Percentiles rank a stretch among this genome's conserved stretches.
Evolutionary conservation across 208 protist species (phyloP).

Genomic region (Phytomonas francai): DNA sequence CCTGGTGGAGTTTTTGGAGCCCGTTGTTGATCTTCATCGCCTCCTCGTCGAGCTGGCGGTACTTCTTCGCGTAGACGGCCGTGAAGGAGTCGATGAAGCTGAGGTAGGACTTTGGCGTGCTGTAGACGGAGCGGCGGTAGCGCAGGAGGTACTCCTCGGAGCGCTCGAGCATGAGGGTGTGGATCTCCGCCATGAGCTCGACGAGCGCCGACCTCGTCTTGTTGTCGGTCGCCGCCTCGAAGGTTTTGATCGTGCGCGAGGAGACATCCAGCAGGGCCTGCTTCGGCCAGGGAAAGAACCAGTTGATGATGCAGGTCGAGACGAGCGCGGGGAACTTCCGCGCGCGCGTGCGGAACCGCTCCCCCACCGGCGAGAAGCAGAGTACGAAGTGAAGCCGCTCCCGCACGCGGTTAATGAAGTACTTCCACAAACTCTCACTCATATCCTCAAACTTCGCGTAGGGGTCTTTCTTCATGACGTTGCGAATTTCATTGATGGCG

Average conservation of each 20-base stretch:
- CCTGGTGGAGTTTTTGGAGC: conserved; percentile 92
- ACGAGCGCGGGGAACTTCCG: conserved; percentile 97
- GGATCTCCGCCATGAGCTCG: conserved; percentile 90
- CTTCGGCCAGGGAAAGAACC: conserved; percentile 97
- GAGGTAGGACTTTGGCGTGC: conserved; percentile 92
- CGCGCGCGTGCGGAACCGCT: conserved; percentile 94
- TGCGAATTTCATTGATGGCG: conserved; percentile 93
- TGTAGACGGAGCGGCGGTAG: conserved; percentile 90
- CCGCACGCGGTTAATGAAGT: conserved; percentile 95
- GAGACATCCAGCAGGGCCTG: conserved; percentile 93
- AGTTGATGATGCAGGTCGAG: conserved; percentile 96
- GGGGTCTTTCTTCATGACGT: conserved; percentile 92
- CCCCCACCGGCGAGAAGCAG: conserved; percentile 96
- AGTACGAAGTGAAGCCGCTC: conserved; percentile 96
- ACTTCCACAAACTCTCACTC: conserved; percentile 93
- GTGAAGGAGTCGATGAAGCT: conserved; percentile 92
- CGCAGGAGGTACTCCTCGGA: conserved; percentile 90
- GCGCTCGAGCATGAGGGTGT: conserved; percentile 85
- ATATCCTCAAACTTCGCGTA: conserved; percentile 94
- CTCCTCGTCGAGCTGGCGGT: conserved; percentile 85
- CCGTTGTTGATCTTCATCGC: conserved; percentile 91
- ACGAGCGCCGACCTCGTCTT: conserved; percentile 86
- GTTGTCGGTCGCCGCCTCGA: conserved; percentile 90
- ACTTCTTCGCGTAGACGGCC: conserved; percentile 89
- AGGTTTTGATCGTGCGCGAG: conserved; percentile 78